Percentiles rank a stretch among this genome's conserved stretches.
phyloP scores from a whole-genome alignment of 2,329 filamentous ascomycete species.

The Sporothrix curviconia region DNA sequence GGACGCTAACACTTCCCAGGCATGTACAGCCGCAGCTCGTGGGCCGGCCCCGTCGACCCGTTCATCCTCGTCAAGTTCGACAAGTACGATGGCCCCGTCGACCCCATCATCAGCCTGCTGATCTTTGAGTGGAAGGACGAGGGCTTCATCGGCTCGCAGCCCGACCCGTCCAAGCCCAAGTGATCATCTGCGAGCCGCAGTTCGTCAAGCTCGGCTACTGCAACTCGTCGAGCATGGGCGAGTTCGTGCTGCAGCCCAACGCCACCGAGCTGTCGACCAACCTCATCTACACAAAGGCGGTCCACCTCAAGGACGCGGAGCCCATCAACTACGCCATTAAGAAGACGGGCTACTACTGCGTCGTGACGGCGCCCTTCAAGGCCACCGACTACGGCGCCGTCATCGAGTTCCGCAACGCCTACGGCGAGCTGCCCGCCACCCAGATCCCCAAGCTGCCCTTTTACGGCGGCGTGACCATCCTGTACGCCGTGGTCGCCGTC shows the following conservation, averaged over 20 bases:
- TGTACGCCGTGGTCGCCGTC: constrained; percentile 79
- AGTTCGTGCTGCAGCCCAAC: constrained; percentile 76
- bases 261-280: constrained; percentile 64
- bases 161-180: constrained; percentile 41
- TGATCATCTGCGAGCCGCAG: constrained; percentile 65
- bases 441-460: constrained; percentile 97
- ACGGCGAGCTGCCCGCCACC: constrained; percentile 87
- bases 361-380: constrained; percentile 68
- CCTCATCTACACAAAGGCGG: constrained; percentile 68
- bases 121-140: constrained; percentile 94
- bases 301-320: constrained; percentile 70
- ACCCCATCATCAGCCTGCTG: constrained; percentile 74
- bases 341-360: constrained; percentile 94
- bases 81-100: constrained; percentile 51
- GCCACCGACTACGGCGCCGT: constrained; percentile 67
- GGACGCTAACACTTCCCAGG: constrained; percentile 48
- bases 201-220: constrained; percentile 65
- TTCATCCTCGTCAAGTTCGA: constrained; percentile 81
- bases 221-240: constrained; percentile 67
- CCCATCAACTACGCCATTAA: constrained; percentile 76
- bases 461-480: constrained; percentile 87
- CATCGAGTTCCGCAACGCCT: constrained; percentile 90
- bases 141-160: constrained; percentile 64
- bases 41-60: constrained; percentile 82
- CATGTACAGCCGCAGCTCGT: constrained; percentile 87